Percentiles rank a stretch among this genome's conserved stretches.
phyloP scores from a whole-genome alignment of 768 basidiomycete species.

The Amylocystis lapponica region DNA sequence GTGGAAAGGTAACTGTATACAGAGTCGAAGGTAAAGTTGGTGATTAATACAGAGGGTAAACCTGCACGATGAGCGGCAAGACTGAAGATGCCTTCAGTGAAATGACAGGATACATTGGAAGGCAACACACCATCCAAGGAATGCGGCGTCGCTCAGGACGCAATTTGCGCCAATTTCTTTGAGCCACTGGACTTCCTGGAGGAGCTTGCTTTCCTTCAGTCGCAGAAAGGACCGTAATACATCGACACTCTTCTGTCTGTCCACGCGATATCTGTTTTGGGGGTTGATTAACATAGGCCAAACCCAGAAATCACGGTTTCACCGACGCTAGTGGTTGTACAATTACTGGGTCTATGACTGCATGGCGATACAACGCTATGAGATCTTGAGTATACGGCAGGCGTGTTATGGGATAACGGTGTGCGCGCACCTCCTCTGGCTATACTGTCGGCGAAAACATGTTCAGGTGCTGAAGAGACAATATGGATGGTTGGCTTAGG shows the following conservation, averaged over 20 bases:
- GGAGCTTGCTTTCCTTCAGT: constrained; percentile 47
- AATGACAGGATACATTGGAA: background rate
- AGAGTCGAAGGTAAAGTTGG: constrained; percentile 83
- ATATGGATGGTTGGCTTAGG: constrained; percentile 50
- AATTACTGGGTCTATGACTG: constrained; percentile 75
- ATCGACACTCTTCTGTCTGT: constrained; percentile 62
- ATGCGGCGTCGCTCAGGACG: constrained; percentile 74
- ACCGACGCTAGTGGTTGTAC: constrained; percentile 75
- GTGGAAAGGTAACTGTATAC: constrained; percentile 75
- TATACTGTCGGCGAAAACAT: constrained; percentile 63
- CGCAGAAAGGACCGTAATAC: constrained; percentile 54
- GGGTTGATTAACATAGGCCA: background rate
- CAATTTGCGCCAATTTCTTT: constrained; percentile 42
- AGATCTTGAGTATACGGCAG: background rate
- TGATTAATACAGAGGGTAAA: constrained; percentile 68
- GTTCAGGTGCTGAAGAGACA: constrained; percentile 68
- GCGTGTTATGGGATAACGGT: background rate
- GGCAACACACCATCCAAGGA: constrained; percentile 61
- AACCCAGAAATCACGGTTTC: background rate
- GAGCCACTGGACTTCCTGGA: constrained; percentile 56
- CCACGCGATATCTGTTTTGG: constrained; percentile 60
- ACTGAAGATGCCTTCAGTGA: constrained; percentile 28
- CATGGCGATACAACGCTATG: constrained; percentile 56
- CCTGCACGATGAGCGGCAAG: constrained; percentile 58
- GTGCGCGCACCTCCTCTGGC: constrained; percentile 37